Evolutionary conservation across 139 green algal genomes (phyloP), one percentile per base, ranked within the genome.

Genomic region (Spirogloea muscicola): DNA sequence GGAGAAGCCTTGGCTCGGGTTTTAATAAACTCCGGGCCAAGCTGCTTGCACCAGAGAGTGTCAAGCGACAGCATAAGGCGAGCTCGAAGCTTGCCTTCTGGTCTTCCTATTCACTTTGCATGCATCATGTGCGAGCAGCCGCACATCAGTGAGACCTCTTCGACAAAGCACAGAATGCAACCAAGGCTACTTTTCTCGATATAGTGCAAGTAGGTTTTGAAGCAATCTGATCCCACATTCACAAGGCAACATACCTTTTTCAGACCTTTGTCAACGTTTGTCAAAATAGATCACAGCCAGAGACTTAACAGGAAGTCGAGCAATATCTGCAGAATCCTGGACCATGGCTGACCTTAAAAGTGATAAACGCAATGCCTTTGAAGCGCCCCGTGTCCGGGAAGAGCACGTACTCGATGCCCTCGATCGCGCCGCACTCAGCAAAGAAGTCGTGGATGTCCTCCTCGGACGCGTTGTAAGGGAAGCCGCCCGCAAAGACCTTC

Each of bases 361-460:
- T 96, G 81, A 98, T 87, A 80, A 95, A 96, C 2, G 84, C 87
- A 6, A 96, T 94, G 68, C 93, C 93, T 37, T 87, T 89, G 85
- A 98, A 98, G 39, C 89, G 86, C 3, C 91, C 91, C 0, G 82
- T 91, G 86, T 98, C 92, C 0, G 87, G 87, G 82, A 98, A 98
- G n/a, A 77, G 89, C 71, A 96, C 84, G 36, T 90, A 72, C 74
- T 96, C 87, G 48, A 97, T 49, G 3, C 75, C 59, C 59, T 89
- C 86, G 2, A 97, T 85, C 55, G 87, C 81, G 0, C 93, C 91
- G 67, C 90, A 96, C 62, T 90, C 90, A 13, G 69, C 72, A 89
- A 94, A 98, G 68, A 91, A 96, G 73, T 90, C 86, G 9, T 72
- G 64, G n/a, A 86, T 83, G 27, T 77, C 75, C 1, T 84, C 80